Evolutionary conservation across 2,329 filamentous ascomycete genomes (phyloP).

Genomic region (Trichoderma asperellum): DNA sequence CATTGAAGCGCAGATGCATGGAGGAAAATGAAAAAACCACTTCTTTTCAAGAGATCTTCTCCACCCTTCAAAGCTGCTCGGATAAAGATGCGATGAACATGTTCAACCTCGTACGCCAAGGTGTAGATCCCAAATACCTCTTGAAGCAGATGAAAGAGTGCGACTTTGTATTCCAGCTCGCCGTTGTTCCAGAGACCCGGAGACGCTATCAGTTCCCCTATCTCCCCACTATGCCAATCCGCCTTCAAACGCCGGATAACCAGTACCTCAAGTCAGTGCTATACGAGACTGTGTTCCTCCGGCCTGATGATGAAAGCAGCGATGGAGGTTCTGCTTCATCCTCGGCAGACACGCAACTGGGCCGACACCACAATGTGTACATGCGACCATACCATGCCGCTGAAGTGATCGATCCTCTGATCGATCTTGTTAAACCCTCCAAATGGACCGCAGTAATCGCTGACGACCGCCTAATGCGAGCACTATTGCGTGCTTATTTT

Average conservation of each 20-base stretch:
- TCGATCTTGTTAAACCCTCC: constrained; percentile 38
- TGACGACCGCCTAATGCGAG: constrained; percentile 40
- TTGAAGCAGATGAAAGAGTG: constrained; percentile 42
- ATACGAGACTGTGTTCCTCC: constrained; percentile 31
- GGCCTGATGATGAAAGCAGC: neutral
- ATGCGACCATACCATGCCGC: constrained; percentile 42
- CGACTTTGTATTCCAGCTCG: constrained; percentile 42
- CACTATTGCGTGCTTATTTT: constrained; percentile 35
- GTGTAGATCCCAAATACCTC: constrained; percentile 36
- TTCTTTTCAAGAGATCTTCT: constrained; percentile 17
- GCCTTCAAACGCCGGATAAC: constrained; percentile 32
- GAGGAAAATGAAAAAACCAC: constrained; percentile 13
- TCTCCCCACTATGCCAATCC: constrained; percentile 37
- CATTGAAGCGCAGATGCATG: constrained; percentile 24
- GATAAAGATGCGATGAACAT: constrained; percentile 12
- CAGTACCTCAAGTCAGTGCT: constrained; percentile 34
- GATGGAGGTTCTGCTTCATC: neutral
- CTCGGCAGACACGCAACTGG: neutral
- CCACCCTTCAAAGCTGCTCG: constrained; percentile 3
- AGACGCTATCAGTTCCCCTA: constrained; percentile 45
- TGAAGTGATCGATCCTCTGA: constrained; percentile 37
- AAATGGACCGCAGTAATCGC: constrained; percentile 41
- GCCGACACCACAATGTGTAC: constrained; percentile 28
- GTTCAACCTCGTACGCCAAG: constrained; percentile 22
- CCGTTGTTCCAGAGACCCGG: constrained; percentile 41